Evolutionary conservation across 495 filamentous ascomycete species (phyloP).

Genomic region (Lentithecium fluviatile): DNA sequence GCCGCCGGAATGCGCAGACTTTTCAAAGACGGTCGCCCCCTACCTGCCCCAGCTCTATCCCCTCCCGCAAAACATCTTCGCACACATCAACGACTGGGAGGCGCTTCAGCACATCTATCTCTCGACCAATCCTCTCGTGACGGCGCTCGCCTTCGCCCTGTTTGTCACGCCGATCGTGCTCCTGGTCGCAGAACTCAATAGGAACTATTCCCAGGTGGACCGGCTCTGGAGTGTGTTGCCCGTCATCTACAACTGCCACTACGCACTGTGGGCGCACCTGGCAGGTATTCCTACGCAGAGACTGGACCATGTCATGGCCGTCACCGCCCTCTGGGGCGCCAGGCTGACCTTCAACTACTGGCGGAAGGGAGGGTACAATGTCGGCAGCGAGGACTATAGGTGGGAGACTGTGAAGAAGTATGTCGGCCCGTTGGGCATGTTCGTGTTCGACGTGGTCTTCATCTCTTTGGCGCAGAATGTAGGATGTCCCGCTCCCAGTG

Average conservation of each 20-base stretch:
- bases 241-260: constrained; percentile 86
- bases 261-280: constrained; percentile 72
- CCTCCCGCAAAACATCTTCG: constrained; percentile 63
- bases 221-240: constrained; percentile 88
- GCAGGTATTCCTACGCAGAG: constrained; percentile 68
- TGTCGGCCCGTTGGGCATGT: constrained; percentile 61
- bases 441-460: constrained; percentile 82
- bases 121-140: constrained; percentile 82
- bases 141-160: constrained; percentile 69
- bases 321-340: constrained; percentile 78
- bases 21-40: constrained; percentile 65
- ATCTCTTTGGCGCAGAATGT: constrained; percentile 83
- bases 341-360: constrained; percentile 96
- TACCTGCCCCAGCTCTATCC: constrained; percentile 75
- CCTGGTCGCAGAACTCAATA: constrained; percentile 74
- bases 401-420: constrained; percentile 62
- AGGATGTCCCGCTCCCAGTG: constrained; percentile 35
- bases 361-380: constrained; percentile 86
- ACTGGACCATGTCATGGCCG: constrained; percentile 69
- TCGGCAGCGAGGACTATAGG: constrained; percentile 91
- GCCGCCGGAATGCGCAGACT: constrained; percentile 70
- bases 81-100: constrained; percentile 55
- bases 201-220: constrained; percentile 94
- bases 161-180: constrained; percentile 67
- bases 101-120: constrained; percentile 69